A percentile compares a stretch with the other conserved stretches of the same genome.
Conservation (phyloP, 139 green algal species). For the Cymbomonas tetramitiformis region DNA sequence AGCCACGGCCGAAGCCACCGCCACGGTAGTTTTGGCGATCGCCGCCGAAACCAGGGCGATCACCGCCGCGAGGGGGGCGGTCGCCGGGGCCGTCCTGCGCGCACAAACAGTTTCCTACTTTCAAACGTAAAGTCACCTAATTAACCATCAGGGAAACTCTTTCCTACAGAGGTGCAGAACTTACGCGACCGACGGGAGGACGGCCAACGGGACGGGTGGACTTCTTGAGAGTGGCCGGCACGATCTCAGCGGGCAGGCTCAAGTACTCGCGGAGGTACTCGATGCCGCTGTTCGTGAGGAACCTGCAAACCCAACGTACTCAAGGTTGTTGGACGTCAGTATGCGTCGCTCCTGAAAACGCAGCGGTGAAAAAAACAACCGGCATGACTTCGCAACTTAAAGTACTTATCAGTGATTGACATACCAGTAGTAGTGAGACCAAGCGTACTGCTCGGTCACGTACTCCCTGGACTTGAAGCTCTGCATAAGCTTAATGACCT, state of each 20-base stretch:
- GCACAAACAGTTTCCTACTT: neutral
- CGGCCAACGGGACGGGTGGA: conserved; percentile 50
- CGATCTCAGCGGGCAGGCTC: conserved; percentile 80
- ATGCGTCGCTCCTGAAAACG: neutral
- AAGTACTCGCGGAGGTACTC: conserved; percentile 95
- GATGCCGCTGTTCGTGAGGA: conserved; percentile 92
- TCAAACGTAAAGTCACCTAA: conserved; percentile 3
- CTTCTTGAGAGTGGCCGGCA: conserved; percentile 73
- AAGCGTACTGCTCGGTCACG: conserved; percentile 91
- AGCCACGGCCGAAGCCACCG: conserved; percentile 39
- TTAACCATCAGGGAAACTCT: neutral
- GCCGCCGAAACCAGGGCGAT: conserved; percentile 32
- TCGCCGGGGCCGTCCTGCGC: conserved; percentile 21
- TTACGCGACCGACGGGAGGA: conserved; percentile 2
- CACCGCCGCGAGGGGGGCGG: conserved; percentile 38
- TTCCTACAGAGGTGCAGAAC: neutral
- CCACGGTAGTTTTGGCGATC: conserved; percentile 34
- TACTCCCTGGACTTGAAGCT: conserved; percentile 86
- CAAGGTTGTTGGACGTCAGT: neutral
- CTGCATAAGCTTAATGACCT: conserved; percentile 97
- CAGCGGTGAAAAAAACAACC: neutral
- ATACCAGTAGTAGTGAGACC: conserved; percentile 98
- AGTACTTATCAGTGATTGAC: neutral
- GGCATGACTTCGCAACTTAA: neutral
- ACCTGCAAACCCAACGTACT: neutral